Conservation (phyloP, 768 basidiomycete genomes). For the Pisolithus sp. region DNA sequence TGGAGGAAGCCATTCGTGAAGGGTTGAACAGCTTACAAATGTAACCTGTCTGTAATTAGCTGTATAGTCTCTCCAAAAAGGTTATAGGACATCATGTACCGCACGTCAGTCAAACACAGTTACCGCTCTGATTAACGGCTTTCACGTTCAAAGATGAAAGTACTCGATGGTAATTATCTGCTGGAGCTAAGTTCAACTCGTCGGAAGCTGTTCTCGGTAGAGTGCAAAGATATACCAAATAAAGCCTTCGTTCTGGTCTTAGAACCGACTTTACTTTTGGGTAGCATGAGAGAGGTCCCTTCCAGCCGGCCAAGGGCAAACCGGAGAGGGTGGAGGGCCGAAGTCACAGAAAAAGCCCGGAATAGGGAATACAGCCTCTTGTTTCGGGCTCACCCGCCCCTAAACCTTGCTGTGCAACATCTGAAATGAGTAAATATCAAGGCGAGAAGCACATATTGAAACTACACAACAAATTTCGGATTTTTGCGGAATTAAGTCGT, state of each 20-base stretch:
- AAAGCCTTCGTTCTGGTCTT: not conserved
- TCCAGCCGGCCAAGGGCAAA: slow-evolving; percentile 29
- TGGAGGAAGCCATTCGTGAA: not conserved
- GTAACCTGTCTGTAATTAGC: not conserved
- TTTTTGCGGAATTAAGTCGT: not conserved
- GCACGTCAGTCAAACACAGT: too few relatives aligned
- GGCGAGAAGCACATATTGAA: not conserved
- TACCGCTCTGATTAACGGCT: too few relatives aligned
- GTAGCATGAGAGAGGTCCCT: slow-evolving; percentile 20
- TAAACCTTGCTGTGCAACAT: slow-evolving; percentile 11
- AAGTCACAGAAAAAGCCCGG: slow-evolving; percentile 9
- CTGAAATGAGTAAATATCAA: not conserved
- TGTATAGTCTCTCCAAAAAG: too few relatives aligned
- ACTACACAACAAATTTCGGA: not conserved
- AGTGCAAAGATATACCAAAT: slow-evolving; percentile 10
- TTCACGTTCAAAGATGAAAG: not conserved
- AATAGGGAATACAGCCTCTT: slow-evolving; percentile 23
- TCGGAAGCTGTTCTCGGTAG: not conserved
- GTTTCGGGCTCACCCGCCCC: slow-evolving; percentile 23
- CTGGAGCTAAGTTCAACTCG: not conserved
- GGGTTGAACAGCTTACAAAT: not conserved
- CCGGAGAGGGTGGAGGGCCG: slow-evolving; percentile 26
- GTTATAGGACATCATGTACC: too few relatives aligned
- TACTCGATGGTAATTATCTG: slow-evolving; percentile 12
- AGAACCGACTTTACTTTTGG: slow-evolving; percentile 12